phyloP scores from a whole-genome alignment of 495 filamentous ascomycete genomes.

The Talaromyces trachyspermus region DNA sequence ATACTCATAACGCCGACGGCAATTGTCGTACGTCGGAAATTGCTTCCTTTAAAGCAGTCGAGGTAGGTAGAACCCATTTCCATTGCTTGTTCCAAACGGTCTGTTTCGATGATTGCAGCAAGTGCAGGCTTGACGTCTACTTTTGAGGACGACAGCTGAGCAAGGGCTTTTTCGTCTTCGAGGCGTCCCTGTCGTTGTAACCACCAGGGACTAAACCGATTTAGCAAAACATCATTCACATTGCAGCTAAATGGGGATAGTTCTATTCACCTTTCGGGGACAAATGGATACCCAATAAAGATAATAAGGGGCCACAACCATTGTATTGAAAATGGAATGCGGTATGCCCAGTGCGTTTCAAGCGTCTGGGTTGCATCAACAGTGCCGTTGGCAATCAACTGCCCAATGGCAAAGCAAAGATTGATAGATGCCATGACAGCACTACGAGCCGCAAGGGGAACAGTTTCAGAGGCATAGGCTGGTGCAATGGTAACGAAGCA shows the following conservation, averaged over 20 bases:
- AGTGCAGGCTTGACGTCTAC: conserved; percentile 21
- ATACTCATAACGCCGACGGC: conserved; percentile 32
- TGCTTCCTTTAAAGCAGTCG: conserved; percentile 37
- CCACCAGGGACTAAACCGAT: conserved; percentile 38
- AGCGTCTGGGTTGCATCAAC: neutral
- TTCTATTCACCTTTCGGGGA: conserved; percentile 21
- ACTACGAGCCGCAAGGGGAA: neutral
- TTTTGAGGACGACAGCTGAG: conserved; percentile 18
- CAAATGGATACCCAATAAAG: conserved; percentile 26
- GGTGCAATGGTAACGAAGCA: conserved; percentile 48
- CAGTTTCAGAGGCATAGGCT: conserved; percentile 49
- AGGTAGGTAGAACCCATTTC: neutral
- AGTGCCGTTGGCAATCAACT: neutral
- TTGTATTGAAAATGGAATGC: conserved; percentile 23
- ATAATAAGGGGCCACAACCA: conserved; percentile 21
- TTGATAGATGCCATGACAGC: neutral
- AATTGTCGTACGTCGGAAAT: conserved; percentile 38
- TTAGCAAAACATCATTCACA: neutral
- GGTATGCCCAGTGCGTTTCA: conserved; percentile 21
- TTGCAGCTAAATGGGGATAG: neutral
- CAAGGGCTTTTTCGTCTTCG: no score
- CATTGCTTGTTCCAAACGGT: neutral
- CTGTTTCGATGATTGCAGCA: neutral
- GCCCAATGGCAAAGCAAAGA: neutral
- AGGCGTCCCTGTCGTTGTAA: no score